Evolutionary conservation across 2,329 filamentous ascomycete species (phyloP), one percentile per base, ranked within the genome.

Genomic region (Stagonosporopsis chrysanthemi): DNA sequence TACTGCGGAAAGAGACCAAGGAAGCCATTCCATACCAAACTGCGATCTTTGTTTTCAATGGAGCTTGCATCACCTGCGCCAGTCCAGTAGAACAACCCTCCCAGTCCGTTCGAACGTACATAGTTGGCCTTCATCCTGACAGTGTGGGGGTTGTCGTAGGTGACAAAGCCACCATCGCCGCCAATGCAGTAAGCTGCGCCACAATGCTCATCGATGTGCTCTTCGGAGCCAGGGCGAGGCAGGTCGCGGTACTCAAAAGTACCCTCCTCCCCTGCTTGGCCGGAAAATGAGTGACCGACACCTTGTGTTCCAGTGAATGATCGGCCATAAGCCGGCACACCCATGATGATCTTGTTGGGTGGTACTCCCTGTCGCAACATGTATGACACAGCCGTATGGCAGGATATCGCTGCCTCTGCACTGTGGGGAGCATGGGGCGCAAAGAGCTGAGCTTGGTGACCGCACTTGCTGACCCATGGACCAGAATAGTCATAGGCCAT

Each of bases 401-500:
- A 88, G 1, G 88, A 92, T 26, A 79, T 75, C 0, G 69, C 72
- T n/a, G 80, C 78, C 1, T 84, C 80, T 61, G 88, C 83, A 62
- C 83, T 84, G 62, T 85, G 83, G 2, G 78, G 78, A 6, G 71
- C 61, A 51, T 75, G 79, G 55, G 86, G 83, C 1, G 86, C 80
- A 69, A 88, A 90, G 1, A 95, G 84, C 71, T 92, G 90, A 4
- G 90, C 86, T 52, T 94, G 91, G 72, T 94, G 89, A 6, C 90
- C 90, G 42, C 85, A 86, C 55, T 83, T 83, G 28, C 80, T 72
- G 1, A 84, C 85, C 90, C 90, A 93, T 3, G 85, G 81, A 1
- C 90, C 90, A 24, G 84, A 87, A 69, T 93, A 90, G 74, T 95
- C 90, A 75, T 92, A 95, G 1, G 90, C 85, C 84, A 90, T 91